Conservation (phyloP, 2,329 filamentous ascomycete genomes). For the Hypocreales sp. region DNA sequence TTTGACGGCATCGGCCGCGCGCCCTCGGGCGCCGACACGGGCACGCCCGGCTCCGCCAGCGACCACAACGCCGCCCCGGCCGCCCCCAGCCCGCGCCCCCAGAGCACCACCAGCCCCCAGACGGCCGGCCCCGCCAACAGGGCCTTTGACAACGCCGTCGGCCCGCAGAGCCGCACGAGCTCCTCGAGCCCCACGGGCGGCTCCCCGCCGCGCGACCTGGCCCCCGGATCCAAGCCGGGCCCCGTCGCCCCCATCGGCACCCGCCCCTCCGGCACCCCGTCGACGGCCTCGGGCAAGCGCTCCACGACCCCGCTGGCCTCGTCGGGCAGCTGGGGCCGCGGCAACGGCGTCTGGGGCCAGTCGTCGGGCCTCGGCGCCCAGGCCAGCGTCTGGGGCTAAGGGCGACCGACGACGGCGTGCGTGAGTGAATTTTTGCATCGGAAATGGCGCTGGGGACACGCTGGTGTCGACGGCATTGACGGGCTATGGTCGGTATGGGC, state of each 20-base stretch:
- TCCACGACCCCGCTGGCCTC: constrained; percentile 85
- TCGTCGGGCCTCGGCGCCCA: constrained; percentile 72
- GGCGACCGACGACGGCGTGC: neutral
- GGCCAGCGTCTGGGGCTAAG: constrained; percentile 84
- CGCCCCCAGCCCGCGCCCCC: constrained; percentile 48
- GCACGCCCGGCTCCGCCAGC: constrained; percentile 23
- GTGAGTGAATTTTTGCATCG: constrained; percentile 9
- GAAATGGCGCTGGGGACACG: constrained; percentile 5
- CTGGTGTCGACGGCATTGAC: constrained; percentile 3
- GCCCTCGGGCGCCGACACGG: constrained; percentile 19
- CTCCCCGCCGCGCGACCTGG: constrained; percentile 57
- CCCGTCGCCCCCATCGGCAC: constrained; percentile 89
- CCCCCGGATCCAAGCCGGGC: constrained; percentile 34
- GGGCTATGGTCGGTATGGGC: too few species aligned
- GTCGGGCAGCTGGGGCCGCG: constrained; percentile 69
- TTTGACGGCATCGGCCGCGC: constrained; percentile 44
- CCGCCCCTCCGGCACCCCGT: constrained; percentile 51
- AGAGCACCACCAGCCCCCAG: constrained; percentile 75
- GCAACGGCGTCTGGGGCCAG: constrained; percentile 72
- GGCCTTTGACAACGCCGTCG: constrained; percentile 41
- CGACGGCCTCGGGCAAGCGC: constrained; percentile 46
- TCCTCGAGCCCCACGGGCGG: constrained; percentile 68
- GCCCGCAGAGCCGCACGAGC: constrained; percentile 57
- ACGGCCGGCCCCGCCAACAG: constrained; percentile 39
- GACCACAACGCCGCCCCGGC: constrained; percentile 30